phyloP scores from a whole-genome alignment of 1,139 yeast genomes.

The Arxiozyma slooffiae region DNA sequence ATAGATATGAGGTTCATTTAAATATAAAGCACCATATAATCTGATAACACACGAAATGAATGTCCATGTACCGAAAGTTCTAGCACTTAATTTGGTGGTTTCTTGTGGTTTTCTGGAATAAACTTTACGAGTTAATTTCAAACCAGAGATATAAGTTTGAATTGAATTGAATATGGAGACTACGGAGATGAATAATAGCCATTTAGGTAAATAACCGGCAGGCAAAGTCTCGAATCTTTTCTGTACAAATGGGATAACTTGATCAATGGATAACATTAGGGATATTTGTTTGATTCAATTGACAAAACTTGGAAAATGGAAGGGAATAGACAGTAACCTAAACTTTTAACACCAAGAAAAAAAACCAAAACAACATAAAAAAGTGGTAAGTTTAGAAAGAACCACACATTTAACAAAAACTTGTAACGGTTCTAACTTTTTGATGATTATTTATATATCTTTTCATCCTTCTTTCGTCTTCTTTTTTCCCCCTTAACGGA shows the following conservation, averaged over 20 bases:
- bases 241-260: slow-evolving; percentile 19
- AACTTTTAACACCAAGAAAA: no score
- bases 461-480: neutral
- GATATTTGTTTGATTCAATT: neutral
- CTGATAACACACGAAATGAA: slow-evolving; percentile 75
- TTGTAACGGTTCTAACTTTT: neutral
- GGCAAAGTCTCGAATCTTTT: slow-evolving; percentile 21
- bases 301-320: neutral
- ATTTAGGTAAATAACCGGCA: slow-evolving; percentile 47
- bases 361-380: no score
- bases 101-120: slow-evolving; percentile 58
- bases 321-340: neutral
- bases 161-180: slow-evolving; percentile 84
- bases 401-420: neutral
- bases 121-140: slow-evolving; percentile 65
- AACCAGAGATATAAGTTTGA: slow-evolving; percentile 75
- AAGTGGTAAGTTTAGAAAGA: no score
- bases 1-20: slow-evolving; percentile 58
- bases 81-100: slow-evolving; percentile 71
- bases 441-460: neutral
- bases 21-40: slow-evolving; percentile 74
- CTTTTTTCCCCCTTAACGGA: neutral
- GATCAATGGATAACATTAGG: slow-evolving; percentile 12
- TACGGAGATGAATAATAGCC: slow-evolving; percentile 69
- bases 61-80: slow-evolving; percentile 98